Base-by-base conservation (phyloP, 192 early-diverging fungal species). In the Umbelopsis vinacea region DNA sequence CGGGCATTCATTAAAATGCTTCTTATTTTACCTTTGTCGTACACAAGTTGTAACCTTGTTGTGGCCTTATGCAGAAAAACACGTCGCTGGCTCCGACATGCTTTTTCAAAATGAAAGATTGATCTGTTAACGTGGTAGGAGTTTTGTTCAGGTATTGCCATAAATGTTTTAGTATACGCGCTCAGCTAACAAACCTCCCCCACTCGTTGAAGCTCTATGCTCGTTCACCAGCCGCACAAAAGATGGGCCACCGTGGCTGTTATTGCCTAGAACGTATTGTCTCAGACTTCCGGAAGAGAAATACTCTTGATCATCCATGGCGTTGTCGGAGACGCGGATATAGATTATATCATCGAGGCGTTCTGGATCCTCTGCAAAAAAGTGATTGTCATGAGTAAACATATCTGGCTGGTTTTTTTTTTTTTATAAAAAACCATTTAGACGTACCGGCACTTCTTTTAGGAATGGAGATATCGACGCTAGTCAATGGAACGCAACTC, bases 311-410 rank as follows among this genome's bases (percentile, higher is more conserved):
- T 63, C 57, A 63, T 63, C 57, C 3, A 35, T 37, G 57, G 57
- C 29, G 23, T 3, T 11, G 12, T 37, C 2, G 57, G 33, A 12
- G 15, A 29, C 15, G 5, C 57, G 57, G 4, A 63, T 63, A 6
- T 63, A 63, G 35, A 63, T 38, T 37, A 63, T 63, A 1, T 63
- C 57, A 29, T 63, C 57, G 4, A 17, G 33, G 48, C 48, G 48
- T 21, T 19, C n/a, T n/a, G 15, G 48, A 21, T 50, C 48, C 5
- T 50, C 48, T 50, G 29, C 29, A 29, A 29, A 29, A n/a, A 29
- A 46, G 10, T 46, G 1, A 4, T 57, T 29, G 26, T 6, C 54
- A 24, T 57, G 22, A 29, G 10, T 57, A 24, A 22, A 29, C 54
- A 2, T 29, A 3, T 29, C 29, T 29, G n/a, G n/a, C n/a, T n/a